These are phyloP conservation scores for Boletus calvinii DNA, from an alignment of 1,284 basidiomycete species.

Conservation along the genomic window DNA sequence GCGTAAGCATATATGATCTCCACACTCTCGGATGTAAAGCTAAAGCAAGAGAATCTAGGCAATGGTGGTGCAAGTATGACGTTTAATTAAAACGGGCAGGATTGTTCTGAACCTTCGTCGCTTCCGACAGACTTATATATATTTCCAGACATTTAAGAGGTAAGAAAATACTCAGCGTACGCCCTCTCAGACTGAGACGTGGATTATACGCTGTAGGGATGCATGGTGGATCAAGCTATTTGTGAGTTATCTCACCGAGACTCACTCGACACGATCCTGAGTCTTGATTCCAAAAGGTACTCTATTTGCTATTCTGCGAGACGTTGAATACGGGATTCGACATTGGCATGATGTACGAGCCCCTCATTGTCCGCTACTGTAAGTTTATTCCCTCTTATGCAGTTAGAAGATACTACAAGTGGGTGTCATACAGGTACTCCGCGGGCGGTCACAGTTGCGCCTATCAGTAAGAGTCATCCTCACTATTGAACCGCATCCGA, in stretches of 20 bases:
- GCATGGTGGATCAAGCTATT: slow-evolving; percentile 40
- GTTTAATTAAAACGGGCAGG: neutral
- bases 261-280: neutral
- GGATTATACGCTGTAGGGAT: slow-evolving; percentile 36
- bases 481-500: neutral
- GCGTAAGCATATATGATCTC: slow-evolving; percentile 33
- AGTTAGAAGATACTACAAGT: neutral
- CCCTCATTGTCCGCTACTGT: slow-evolving; percentile 43
- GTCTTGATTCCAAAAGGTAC: slow-evolving; percentile 29
- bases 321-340: slow-evolving; percentile 44
- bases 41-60: slow-evolving; percentile 7
- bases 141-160: slow-evolving; percentile 12
- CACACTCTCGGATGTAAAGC: neutral
- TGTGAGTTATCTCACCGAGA: slow-evolving; percentile 25
- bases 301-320: slow-evolving; percentile 43
- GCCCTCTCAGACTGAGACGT: neutral
- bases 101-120: slow-evolving; percentile 9
- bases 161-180: slow-evolving; percentile 1
- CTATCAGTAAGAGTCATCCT: slow-evolving; percentile 9
- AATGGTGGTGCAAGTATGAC: slow-evolving; percentile 11
- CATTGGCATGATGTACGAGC: slow-evolving; percentile 47
- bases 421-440: neutral
- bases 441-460: neutral
- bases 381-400: neutral
- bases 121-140: slow-evolving; percentile 35